Evolutionary conservation across 129 eudicot species (phyloP), one percentile per base, ranked within the genome.

Genomic region (Centella asiatica): DNA sequence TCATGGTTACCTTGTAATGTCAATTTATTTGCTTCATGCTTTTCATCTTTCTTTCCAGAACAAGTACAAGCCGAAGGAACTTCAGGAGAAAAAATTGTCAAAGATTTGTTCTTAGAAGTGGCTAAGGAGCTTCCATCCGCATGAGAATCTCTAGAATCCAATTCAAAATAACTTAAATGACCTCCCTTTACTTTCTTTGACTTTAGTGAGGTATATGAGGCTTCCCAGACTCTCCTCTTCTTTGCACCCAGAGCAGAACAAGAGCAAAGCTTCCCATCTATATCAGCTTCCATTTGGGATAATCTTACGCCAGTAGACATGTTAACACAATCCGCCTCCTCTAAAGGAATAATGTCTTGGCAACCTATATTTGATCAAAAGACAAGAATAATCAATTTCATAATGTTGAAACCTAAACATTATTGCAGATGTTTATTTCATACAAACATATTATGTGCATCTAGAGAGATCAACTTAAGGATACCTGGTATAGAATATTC

Each of bases 111-210:
- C 61, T 20, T 62, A 12, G 69, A 51, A 65, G 45, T 44, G 59
- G 50, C 22, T 42, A 55, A 49, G 68, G 76, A 72, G 72, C 60
- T 77, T 54, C 57, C 64, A 72, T 67, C 68, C 68, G 20, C 23
- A 71, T 52, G 69, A 68, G 66, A 53, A 59, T 58, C 77, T 29
- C 37, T 29, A 29, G 71, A 71, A 70, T 72, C 74, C 53, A 70
- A 74, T 46, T 76, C 76, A 54, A 79, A 73, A 49, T 61, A 85
- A 62, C 36, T 37, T 59, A 54, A 53, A 72, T 81, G 89, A 39
- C 87, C 58, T n/a, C 95, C 97, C 79, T 86, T 86, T 45, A 90
- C 89, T 74, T 84, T 90, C 61, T 90, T 90, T 40, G 95, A 86
- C 61, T 83, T 86, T 60, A 90, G 63, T 33, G 97, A 90, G 65